phyloP scores from a whole-genome alignment of 208 protist species.

The Zelonia costaricensis region DNA sequence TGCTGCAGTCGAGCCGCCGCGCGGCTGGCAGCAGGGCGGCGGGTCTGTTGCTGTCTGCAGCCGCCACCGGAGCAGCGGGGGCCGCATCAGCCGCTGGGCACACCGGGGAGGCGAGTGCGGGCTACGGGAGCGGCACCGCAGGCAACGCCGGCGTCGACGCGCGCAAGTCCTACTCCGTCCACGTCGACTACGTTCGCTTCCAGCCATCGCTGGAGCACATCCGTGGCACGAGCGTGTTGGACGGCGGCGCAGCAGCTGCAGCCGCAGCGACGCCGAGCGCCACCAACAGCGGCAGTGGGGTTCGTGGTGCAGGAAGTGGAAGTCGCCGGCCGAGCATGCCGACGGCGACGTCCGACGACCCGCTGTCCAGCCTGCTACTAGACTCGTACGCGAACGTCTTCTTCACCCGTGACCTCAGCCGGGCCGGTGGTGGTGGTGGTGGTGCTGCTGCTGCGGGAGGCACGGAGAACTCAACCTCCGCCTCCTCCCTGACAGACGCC shows the following conservation, averaged over 20 bases:
- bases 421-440: neutral
- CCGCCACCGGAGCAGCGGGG: neutral
- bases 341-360: constrained; percentile 5
- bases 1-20: constrained; percentile 17
- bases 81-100: neutral
- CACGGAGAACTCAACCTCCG: neutral
- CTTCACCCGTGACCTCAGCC: neutral
- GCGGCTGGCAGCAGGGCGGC: too few relatives aligned
- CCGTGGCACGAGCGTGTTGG: neutral
- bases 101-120: neutral
- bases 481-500: neutral
- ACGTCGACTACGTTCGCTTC: constrained; percentile 82
- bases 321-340: neutral
- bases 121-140: neutral
- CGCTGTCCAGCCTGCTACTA: constrained; percentile 22
- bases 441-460: neutral
- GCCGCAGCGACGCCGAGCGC: neutral
- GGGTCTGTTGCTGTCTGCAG: too few relatives aligned
- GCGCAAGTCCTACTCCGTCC: constrained; percentile 57
- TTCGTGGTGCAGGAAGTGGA: neutral
- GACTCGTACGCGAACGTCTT: constrained; percentile 16
- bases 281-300: neutral
- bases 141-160: constrained; percentile 1
- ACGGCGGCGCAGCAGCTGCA: neutral
- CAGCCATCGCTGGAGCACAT: constrained; percentile 28